Evolutionary conservation across 1,139 yeast genomes (phyloP), one percentile per base, ranked within the genome.

Genomic region (Barnettozyma hawaiiensis): DNA sequence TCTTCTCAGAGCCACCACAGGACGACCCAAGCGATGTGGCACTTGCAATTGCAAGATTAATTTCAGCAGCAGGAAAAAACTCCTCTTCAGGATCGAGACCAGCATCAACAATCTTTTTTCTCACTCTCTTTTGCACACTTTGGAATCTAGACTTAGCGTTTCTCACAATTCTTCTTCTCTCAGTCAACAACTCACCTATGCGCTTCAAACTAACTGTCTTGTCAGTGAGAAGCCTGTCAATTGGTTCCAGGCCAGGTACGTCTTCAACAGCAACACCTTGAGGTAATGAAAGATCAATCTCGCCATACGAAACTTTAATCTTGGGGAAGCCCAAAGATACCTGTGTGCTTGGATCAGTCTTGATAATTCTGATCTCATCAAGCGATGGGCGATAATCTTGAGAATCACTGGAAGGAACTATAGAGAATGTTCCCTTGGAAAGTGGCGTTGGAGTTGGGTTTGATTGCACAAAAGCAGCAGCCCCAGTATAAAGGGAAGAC

Each of bases 231-330:
- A 23, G 11, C 23, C 42, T 46, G 20, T 41, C 47, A 37, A 47
- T 21, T 41, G 45, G 44, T 36, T 45, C 46, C 34, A 51, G 47
- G 29, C 51, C 56, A 21, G 55, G 53, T 14, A 50, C 52, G 31
- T 50, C 55, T 35, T 46, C 51, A 31, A 45, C 45, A 14, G 45
- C 22, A 7, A 42, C 16, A 4, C 31, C 28, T 9, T 27, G 10
- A 5, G 45, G 45, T 11, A 42, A 5, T 12, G 39, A 23, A 3
- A 42, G 21, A 3, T 38, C 39, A 18, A 32, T 28, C 7, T n/a
- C 18, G 12, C 41, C 41, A n/a, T 15, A 21, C 1, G 34, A 10
- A 2, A 28, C 21, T 12, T 31, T 38, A 15, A 42, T 23, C 11
- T 39, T 31, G 20, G 45, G 41, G 7, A 23, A 31, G 3, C 41